Evolutionary conservation across 228 moss, liverwort and hornwort species (phyloP).

Genomic region (Sphagnum magellanicum): DNA sequence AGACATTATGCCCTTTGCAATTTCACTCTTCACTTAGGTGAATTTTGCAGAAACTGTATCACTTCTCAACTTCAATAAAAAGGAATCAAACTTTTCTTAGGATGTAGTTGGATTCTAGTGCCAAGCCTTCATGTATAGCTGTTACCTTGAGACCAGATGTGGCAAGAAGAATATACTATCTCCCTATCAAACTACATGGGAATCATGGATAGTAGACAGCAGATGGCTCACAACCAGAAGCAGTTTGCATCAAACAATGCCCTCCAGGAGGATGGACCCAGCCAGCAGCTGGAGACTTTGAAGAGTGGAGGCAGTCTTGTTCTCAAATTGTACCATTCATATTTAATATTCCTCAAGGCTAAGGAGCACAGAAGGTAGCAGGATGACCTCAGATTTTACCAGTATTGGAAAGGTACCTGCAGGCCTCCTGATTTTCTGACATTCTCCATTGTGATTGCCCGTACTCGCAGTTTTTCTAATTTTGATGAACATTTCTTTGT

Average conservation of each 20-base stretch:
- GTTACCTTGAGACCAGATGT: not conserved
- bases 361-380: not conserved
- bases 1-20: not conserved
- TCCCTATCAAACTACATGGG: too few relatives aligned
- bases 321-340: not conserved
- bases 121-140: too few relatives aligned
- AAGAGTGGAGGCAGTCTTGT: too few relatives aligned
- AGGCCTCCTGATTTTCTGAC: constrained; percentile 67
- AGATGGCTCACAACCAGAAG: not conserved
- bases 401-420: constrained; percentile 30
- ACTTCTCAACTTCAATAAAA: not conserved
- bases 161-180: too few relatives aligned
- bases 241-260: not conserved
- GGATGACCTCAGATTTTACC: not conserved
- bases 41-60: not conserved
- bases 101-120: too few relatives aligned
- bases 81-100: not conserved
- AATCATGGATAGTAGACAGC: too few relatives aligned
- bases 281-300: not conserved
- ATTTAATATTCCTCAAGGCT: too few relatives aligned
- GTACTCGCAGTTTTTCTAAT: constrained; percentile 51
- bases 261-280: not conserved
- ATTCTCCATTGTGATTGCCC: constrained; percentile 70
- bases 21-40: too few relatives aligned
- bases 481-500: constrained; percentile 8